A percentile compares a stretch with the other conserved stretches of the same genome.
Conservation (phyloP, 2,329 filamentous ascomycete species). For the Scedosporium boydii region DNA sequence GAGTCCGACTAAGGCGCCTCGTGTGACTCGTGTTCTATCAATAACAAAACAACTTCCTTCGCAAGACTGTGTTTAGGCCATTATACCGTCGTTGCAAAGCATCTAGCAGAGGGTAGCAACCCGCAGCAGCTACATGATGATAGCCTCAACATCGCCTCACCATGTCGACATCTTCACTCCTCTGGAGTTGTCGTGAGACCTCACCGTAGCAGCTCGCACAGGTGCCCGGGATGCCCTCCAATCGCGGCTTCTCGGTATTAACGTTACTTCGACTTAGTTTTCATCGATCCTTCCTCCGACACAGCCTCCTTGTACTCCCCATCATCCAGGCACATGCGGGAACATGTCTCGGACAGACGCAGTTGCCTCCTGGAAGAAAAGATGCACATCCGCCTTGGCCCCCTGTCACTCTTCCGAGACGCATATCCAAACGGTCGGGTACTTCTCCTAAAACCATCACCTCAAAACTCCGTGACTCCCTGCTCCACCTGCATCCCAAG, state of each 20-base stretch:
- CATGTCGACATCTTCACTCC: neutral
- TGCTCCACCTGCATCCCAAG: neutral
- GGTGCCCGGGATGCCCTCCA: neutral
- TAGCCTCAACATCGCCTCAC: too few relatives aligned
- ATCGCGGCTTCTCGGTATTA: neutral
- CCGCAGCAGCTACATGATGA: too few relatives aligned
- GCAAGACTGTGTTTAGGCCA: too few relatives aligned
- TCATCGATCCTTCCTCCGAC: neutral
- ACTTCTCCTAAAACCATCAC: neutral
- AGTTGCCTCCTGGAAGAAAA: neutral
- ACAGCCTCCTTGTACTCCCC: neutral
- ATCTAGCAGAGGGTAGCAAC: too few relatives aligned
- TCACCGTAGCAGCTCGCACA: neutral
- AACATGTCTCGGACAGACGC: neutral
- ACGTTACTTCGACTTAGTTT: neutral
- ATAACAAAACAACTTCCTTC: too few relatives aligned
- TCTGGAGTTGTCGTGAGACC: neutral
- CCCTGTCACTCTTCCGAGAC: neutral
- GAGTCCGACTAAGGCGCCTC: too few relatives aligned
- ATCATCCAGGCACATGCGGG: neutral
- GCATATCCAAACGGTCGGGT: slow-evolving; percentile 1
- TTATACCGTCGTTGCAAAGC: too few relatives aligned
- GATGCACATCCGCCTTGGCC: neutral
- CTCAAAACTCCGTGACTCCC: neutral
- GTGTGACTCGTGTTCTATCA: too few relatives aligned